These are phyloP conservation scores for Vitis rotundifolia DNA, from an alignment of 164 flowering plant species.

Conservation along the genomic window DNA sequence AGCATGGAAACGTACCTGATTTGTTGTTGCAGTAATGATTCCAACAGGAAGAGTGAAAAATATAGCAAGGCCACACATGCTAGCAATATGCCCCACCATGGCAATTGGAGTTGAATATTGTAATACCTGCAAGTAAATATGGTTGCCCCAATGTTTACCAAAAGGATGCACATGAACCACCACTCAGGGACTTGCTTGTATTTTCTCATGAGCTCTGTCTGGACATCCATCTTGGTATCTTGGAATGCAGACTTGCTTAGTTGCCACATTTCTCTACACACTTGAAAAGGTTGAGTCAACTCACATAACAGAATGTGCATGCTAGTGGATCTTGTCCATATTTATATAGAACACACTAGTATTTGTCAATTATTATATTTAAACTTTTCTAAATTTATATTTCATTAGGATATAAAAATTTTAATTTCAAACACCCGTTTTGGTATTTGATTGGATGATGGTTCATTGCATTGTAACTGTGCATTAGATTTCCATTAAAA, in stretches of 20 bases:
- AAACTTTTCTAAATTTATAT: too few species aligned
- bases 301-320: too few species aligned
- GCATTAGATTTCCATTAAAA: too few species aligned
- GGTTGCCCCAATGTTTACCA: slow-evolving; percentile 59
- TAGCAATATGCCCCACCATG: slow-evolving; percentile 87
- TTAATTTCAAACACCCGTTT: too few species aligned
- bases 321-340: too few species aligned
- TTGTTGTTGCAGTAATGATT: slow-evolving; percentile 87
- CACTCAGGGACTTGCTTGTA: slow-evolving; percentile 81
- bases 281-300: too few species aligned
- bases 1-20: slow-evolving; percentile 48
- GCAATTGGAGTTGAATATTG: slow-evolving; percentile 74
- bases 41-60: slow-evolving; percentile 88
- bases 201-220: slow-evolving; percentile 69
- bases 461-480: too few species aligned
- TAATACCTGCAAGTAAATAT: slow-evolving; percentile 66
- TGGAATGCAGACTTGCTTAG: slow-evolving; percentile 59
- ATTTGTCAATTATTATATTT: too few species aligned
- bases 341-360: too few species aligned
- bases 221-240: slow-evolving; percentile 67
- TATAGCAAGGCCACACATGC: slow-evolving; percentile 76
- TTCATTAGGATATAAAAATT: too few species aligned
- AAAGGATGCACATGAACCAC: slow-evolving; percentile 73
- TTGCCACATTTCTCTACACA: slow-evolving; percentile 71
- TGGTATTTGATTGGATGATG: too few species aligned